Conservation (phyloP, 2,329 filamentous ascomycete species). For the Meredithiella fracta region DNA sequence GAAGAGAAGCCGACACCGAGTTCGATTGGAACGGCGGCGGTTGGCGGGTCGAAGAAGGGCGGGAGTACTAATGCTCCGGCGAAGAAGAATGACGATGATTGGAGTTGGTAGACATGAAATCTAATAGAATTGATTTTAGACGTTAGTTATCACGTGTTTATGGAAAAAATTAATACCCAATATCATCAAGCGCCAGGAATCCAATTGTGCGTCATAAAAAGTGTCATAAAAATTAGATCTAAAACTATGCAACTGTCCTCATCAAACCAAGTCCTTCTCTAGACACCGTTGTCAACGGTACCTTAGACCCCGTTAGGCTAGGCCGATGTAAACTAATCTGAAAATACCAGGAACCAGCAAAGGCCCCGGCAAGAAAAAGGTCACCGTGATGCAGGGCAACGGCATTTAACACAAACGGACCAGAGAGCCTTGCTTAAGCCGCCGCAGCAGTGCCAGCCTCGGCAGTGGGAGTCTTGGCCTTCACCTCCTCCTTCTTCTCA, state of each 20-base stretch:
- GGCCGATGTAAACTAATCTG: background rate
- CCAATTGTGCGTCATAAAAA: slow-evolving; percentile 13
- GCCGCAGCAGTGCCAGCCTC: slow-evolving; percentile 1
- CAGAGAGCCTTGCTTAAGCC: slow-evolving; percentile 7
- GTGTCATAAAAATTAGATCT: slow-evolving; percentile 15
- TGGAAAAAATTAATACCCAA: too few relatives aligned
- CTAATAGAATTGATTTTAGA: too few relatives aligned
- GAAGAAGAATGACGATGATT: slow-evolving; percentile 31
- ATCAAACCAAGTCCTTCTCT: background rate
- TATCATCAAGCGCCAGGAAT: too few relatives aligned
- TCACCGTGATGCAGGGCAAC: background rate
- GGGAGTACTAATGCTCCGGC: background rate
- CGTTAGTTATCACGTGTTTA: too few relatives aligned
- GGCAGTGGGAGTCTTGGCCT: background rate
- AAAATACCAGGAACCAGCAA: background rate
- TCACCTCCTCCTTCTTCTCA: slow-evolving; percentile 16
- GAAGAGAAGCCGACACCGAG: slow-evolving; percentile 31
- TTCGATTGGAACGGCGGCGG: slow-evolving; percentile 38
- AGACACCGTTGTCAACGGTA: background rate
- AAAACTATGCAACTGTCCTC: slow-evolving; percentile 6
- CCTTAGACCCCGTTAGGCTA: background rate
- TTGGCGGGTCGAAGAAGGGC: slow-evolving; percentile 21
- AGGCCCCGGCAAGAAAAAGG: background rate
- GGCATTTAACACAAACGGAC: background rate
- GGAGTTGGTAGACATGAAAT: slow-evolving; percentile 42